Percentiles rank a stretch among this genome's conserved stretches.
These are phyloP conservation scores for Chrysoporthe puriensis DNA, from an alignment of 2,329 filamentous ascomycete genomes.

Conservation along the genomic window DNA sequence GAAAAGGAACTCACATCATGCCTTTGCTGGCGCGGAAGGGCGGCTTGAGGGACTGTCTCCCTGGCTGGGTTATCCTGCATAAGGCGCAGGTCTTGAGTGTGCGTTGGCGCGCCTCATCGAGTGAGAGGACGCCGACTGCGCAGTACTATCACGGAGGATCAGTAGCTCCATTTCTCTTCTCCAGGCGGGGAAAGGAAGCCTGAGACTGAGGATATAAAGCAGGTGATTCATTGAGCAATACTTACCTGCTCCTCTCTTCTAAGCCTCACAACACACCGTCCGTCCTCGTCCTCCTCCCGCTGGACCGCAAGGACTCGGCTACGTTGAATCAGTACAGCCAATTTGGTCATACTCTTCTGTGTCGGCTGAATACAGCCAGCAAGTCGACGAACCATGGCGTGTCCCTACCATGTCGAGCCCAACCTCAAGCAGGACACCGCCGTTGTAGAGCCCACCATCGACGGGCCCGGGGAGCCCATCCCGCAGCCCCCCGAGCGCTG, in stretches of 20 bases:
- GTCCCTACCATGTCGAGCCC: slow-evolving; percentile 18
- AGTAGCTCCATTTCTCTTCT: not conserved
- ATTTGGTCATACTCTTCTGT: not conserved
- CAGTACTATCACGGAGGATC: not conserved
- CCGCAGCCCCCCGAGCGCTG: slow-evolving; percentile 30
- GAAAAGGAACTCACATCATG: not conserved
- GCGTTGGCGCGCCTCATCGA: not conserved
- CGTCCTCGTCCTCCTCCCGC: not conserved
- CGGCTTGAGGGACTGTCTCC: not conserved
- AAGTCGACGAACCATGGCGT: slow-evolving; percentile 12
- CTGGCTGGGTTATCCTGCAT: not conserved
- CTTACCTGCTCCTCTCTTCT: not conserved
- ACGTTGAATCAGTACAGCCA: not conserved
- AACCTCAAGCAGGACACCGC: slow-evolving; percentile 8
- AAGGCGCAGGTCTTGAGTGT: not conserved
- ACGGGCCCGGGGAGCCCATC: slow-evolving; percentile 26
- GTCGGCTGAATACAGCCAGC: not conserved
- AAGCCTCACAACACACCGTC: not conserved
- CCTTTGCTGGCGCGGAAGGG: not conserved
- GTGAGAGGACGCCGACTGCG: not conserved
- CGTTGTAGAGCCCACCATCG: slow-evolving; percentile 8
- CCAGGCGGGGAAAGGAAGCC: not conserved
- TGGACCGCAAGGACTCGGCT: not conserved
- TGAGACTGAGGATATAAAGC: not conserved
- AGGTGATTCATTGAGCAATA: not conserved